Conservation (phyloP, 495 filamentous ascomycete genomes). For the Xylaria castorea region DNA sequence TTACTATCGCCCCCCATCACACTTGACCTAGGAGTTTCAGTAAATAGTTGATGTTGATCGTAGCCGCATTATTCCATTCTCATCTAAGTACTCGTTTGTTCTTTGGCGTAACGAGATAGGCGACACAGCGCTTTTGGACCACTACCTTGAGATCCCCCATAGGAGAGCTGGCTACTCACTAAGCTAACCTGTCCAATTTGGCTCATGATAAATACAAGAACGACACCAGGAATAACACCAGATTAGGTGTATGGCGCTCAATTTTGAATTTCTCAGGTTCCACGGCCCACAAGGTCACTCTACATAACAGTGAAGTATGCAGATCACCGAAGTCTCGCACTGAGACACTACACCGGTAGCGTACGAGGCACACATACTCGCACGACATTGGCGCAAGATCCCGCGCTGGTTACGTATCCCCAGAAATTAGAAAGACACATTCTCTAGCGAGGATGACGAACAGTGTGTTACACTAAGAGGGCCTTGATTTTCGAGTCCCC, state of each 20-base stretch:
- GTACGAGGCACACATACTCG: slow-evolving; percentile 2
- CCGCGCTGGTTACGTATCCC: slow-evolving; percentile 6
- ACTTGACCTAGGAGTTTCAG: not conserved
- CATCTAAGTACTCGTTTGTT: not conserved
- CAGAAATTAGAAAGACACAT: not conserved
- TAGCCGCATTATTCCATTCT: not conserved
- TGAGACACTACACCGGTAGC: slow-evolving; percentile 5
- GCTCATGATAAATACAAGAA: not conserved
- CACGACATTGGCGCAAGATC: slow-evolving; percentile 5
- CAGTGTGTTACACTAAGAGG: slow-evolving; percentile 2
- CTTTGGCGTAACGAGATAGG: not conserved
- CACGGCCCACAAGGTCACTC: not conserved
- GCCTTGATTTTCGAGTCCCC: not conserved
- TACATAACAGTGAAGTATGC: not conserved
- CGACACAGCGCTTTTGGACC: not conserved
- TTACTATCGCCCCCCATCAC: no score
- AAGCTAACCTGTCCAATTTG: not conserved
- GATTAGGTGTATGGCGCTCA: not conserved
- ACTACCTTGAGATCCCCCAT: not conserved
- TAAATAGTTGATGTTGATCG: not conserved
- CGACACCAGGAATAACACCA: not conserved
- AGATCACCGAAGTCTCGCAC: slow-evolving; percentile 10
- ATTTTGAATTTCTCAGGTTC: not conserved
- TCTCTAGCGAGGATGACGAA: not conserved
- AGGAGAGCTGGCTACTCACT: not conserved